Conservation (phyloP, 1,284 basidiomycete genomes). For the Fomitopsis betulina region DNA sequence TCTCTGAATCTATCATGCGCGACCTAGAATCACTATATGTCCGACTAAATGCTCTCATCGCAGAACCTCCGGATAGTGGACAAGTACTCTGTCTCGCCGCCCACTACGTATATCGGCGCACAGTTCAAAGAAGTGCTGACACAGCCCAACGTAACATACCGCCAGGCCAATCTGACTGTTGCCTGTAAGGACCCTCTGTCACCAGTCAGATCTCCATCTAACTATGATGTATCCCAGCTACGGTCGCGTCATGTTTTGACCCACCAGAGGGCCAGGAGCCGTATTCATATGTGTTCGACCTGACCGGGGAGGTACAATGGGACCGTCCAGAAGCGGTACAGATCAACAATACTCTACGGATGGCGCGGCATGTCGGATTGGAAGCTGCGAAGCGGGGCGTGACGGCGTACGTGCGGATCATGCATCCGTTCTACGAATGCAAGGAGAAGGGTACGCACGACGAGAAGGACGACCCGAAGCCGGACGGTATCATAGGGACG, state of each 20-base stretch:
- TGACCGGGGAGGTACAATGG: conserved; percentile 75
- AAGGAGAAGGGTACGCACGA: conserved; percentile 59
- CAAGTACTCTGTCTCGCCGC: conserved; percentile 78
- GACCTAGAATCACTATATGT: too few species aligned
- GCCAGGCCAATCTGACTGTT: conserved; percentile 77
- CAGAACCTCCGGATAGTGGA: conserved; percentile 80
- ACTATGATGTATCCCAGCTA: conserved; percentile 37
- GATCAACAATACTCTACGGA: conserved; percentile 72
- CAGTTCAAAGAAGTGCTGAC: conserved; percentile 68
- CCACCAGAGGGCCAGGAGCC: conserved; percentile 59
- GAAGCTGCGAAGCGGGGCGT: conserved; percentile 65
- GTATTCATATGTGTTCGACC: conserved; percentile 77
- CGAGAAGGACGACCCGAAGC: conserved; percentile 76
- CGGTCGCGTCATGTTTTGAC: conserved; percentile 62
- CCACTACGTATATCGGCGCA: conserved; percentile 83
- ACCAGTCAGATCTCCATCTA: conserved; percentile 6
- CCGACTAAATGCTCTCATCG: neutral
- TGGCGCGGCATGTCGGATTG: conserved; percentile 64
- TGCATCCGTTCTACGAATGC: conserved; percentile 81
- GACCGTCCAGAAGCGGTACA: conserved; percentile 81
- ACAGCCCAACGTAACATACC: conserved; percentile 73
- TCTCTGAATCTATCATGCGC: too few species aligned
- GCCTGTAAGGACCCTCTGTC: conserved; percentile 40
- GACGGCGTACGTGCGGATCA: conserved; percentile 76
- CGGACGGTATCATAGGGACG: conserved; percentile 65